phyloP scores from a whole-genome alignment of 75 land plant species.

The Sequoia sempervirens region DNA sequence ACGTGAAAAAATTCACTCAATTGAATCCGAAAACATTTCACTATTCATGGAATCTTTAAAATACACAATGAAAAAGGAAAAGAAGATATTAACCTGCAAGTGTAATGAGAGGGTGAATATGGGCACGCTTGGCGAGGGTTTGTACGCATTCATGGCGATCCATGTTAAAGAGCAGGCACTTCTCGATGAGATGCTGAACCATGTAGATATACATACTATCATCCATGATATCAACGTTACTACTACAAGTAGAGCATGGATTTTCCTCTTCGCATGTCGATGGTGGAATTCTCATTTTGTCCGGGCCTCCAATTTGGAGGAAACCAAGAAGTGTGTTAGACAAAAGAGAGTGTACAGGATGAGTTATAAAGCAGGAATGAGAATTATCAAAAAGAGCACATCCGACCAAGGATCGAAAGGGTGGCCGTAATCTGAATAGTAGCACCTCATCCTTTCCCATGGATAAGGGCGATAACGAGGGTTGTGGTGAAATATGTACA shows the following conservation, averaged over 20 bases:
- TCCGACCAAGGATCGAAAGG: neutral
- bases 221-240: neutral
- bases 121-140: conserved; percentile 49
- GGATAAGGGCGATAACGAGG: neutral
- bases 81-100: conserved; percentile 31
- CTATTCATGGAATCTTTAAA: too few relatives aligned
- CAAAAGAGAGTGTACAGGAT: neutral
- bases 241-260: too few relatives aligned
- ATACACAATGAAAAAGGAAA: neutral
- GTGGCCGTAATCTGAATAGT: neutral
- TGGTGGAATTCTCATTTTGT: neutral
- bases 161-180: conserved; percentile 51
- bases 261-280: too few relatives aligned
- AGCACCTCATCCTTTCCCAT: neutral
- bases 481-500: neutral
- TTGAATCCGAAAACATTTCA: too few relatives aligned
- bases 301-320: too few relatives aligned
- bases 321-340: neutral
- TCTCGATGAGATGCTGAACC: conserved; percentile 71
- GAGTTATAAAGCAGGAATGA: neutral
- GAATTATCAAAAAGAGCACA: neutral
- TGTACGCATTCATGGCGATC: conserved; percentile 46
- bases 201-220: neutral
- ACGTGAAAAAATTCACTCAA: too few relatives aligned
- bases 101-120: conserved; percentile 51